Conservation (phyloP, 768 basidiomycete genomes). For the Paxillus ammoniavirescens region DNA sequence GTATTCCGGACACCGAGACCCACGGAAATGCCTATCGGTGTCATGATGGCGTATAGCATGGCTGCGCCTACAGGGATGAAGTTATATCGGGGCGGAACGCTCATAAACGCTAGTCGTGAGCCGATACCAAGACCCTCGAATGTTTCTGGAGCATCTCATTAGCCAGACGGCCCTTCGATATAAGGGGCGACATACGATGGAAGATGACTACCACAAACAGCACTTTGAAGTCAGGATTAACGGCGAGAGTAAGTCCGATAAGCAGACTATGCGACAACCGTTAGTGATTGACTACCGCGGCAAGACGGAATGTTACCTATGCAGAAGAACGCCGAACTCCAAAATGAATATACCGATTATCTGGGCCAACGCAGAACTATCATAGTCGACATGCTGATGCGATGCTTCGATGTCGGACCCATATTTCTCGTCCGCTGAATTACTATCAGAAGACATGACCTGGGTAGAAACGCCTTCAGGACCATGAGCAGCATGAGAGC, state of each 20-base stretch:
- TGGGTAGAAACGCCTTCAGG: constrained; percentile 43
- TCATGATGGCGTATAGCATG: constrained; percentile 69
- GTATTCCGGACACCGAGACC: constrained; percentile 74
- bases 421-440: constrained; percentile 17
- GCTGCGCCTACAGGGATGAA: constrained; percentile 62
- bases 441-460: neutral
- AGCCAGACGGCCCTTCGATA: neutral
- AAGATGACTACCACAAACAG: constrained; percentile 91
- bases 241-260: constrained; percentile 91
- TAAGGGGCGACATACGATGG: constrained; percentile 69
- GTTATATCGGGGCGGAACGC: constrained; percentile 51
- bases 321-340: constrained; percentile 90
- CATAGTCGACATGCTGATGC: constrained; percentile 17
- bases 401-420: constrained; percentile 29
- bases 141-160: constrained; percentile 52
- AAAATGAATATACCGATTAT: constrained; percentile 86
- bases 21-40: constrained; percentile 84
- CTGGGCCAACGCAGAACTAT: constrained; percentile 59
- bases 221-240: constrained; percentile 73
- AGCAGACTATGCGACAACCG: constrained; percentile 50
- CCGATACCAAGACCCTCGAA: constrained; percentile 96
- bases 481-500: constrained; percentile 66
- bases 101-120: constrained; percentile 79
- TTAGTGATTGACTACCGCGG: neutral
- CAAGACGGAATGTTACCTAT: constrained; percentile 46